phyloP scores from a whole-genome alignment of 768 basidiomycete species.

The Kwoniella dendrophila region DNA sequence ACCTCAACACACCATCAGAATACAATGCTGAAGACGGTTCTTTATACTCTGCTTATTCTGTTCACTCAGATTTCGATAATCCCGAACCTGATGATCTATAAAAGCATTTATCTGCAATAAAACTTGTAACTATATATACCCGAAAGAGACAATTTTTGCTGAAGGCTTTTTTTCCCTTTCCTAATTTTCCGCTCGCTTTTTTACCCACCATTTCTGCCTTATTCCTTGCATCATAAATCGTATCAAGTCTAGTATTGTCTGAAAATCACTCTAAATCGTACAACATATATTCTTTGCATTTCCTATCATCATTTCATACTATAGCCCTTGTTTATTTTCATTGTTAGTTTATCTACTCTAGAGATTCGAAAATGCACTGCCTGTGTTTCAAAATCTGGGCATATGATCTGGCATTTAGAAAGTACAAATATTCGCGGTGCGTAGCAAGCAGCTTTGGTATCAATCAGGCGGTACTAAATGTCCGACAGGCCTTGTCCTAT shows the following conservation, averaged over 20 bases:
- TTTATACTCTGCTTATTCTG: slow-evolving; percentile 45
- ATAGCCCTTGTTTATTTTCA: too few species aligned
- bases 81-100: slow-evolving; percentile 55
- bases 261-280: background rate
- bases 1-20: slow-evolving; percentile 52
- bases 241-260: background rate
- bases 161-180: background rate
- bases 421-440: too few species aligned
- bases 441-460: too few species aligned
- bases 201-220: background rate
- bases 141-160: too few species aligned
- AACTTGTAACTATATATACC: background rate
- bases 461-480: too few species aligned
- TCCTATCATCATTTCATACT: too few species aligned
- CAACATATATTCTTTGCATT: slow-evolving; percentile 7
- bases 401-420: too few species aligned
- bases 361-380: too few species aligned
- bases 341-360: too few species aligned
- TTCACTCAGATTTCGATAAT: slow-evolving; percentile 50
- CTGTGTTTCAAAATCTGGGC: too few species aligned
- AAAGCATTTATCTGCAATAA: background rate
- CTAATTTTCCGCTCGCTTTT: background rate
- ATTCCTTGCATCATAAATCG: background rate
- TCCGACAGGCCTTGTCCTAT: too few species aligned
- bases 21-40: slow-evolving; percentile 44